Percentiles rank a stretch among this genome's conserved stretches.
Evolutionary conservation across 2,329 filamentous ascomycete species (phyloP).

Genomic region (Aspergillus tamarii): DNA sequence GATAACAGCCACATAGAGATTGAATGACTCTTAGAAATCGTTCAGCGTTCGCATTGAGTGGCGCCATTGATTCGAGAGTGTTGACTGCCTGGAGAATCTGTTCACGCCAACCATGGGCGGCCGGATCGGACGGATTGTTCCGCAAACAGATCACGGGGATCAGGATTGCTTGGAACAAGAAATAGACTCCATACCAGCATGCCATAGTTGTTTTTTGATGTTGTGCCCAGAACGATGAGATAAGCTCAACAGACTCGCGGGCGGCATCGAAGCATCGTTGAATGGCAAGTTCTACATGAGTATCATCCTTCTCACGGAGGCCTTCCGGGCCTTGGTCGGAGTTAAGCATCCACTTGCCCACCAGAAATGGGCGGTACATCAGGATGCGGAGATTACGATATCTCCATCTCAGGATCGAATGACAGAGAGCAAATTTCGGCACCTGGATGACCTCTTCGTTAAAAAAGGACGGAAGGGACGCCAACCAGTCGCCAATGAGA

Average conservation of each 20-base stretch:
- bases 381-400: conserved; percentile 38
- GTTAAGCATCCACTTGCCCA: conserved; percentile 20
- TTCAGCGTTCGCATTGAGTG: background rate
- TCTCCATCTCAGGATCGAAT: conserved; percentile 35
- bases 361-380: conserved; percentile 36
- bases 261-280: background rate
- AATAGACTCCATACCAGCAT: conserved; percentile 39
- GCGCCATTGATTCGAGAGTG: background rate
- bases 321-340: conserved; percentile 6
- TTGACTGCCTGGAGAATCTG: background rate
- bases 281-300: background rate
- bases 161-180: conserved; percentile 38
- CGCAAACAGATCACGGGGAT: conserved; percentile 20
- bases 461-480: conserved; percentile 32
- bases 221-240: conserved; percentile 27
- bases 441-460: conserved; percentile 25
- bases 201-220: conserved; percentile 32
- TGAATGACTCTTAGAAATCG: background rate
- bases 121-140: background rate
- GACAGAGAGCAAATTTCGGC: conserved; percentile 26
- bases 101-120: background rate
- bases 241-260: background rate
- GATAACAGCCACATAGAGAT: background rate
- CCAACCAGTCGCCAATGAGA: conserved; percentile 33
- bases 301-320: background rate